phyloP scores from a whole-genome alignment of 1,139 yeast species.

The Hansenula sp. region DNA sequence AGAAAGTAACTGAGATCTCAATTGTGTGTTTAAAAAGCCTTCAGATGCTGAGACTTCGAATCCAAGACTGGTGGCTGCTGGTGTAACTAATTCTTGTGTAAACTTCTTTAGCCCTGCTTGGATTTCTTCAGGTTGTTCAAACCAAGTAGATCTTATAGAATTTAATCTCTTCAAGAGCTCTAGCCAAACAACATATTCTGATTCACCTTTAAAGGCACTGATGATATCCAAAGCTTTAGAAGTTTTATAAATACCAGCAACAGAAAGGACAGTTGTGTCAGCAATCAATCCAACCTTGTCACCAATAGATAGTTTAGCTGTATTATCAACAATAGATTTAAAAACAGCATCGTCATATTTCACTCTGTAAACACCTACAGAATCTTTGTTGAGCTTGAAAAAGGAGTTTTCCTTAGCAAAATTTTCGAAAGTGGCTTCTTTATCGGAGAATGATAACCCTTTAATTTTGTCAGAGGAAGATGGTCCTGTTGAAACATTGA shows the following conservation, averaged over 20 bases:
- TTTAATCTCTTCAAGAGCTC: constrained; percentile 46
- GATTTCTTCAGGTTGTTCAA: constrained; percentile 37
- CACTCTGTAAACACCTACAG: constrained; percentile 64
- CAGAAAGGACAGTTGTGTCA: constrained; percentile 56
- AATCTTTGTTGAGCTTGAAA: constrained; percentile 59
- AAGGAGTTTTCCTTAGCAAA: constrained; percentile 27
- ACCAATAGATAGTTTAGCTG: constrained; percentile 42
- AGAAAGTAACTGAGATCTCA: constrained; percentile 46
- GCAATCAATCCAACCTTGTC: constrained; percentile 69
- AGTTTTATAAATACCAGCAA: constrained; percentile 52
- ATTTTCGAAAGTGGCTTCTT: constrained; percentile 30
- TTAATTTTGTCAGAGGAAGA: constrained; percentile 11
- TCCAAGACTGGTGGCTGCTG: constrained; percentile 37
- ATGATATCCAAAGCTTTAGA: constrained; percentile 44
- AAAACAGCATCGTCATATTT: constrained; percentile 49
- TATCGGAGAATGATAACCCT: constrained; percentile 41
- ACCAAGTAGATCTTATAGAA: constrained; percentile 42
- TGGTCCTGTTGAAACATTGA: constrained; percentile 38
- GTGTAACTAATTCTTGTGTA: constrained; percentile 36
- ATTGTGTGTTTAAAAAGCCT: constrained; percentile 43
- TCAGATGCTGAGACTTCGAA: constrained; percentile 30
- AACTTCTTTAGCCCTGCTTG: constrained; percentile 37
- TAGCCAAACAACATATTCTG: constrained; percentile 63
- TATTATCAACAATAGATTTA: constrained; percentile 38
- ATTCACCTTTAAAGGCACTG: constrained; percentile 40